phyloP scores from a whole-genome alignment of 257 asterid genomes.

The Jacaranda copaia region DNA sequence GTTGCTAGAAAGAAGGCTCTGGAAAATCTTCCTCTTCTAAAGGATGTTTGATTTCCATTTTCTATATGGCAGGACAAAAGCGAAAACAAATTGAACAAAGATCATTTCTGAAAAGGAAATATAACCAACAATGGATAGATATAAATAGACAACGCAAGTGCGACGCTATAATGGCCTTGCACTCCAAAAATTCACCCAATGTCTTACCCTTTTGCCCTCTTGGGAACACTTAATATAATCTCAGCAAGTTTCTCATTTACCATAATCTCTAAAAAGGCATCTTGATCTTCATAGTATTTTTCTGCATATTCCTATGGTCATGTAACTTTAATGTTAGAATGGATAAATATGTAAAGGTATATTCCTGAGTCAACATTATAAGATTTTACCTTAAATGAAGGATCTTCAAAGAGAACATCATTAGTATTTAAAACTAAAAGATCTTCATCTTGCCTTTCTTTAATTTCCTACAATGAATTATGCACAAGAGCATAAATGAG shows the following conservation, averaged over 20 bases:
- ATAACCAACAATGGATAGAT: neutral
- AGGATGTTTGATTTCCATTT: conserved; percentile 77
- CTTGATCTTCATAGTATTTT: conserved; percentile 91
- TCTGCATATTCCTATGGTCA: conserved; percentile 76
- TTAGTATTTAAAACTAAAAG: conserved; percentile 95
- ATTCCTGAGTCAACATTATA: neutral
- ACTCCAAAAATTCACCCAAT: no score
- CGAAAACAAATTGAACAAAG: conserved; percentile 20
- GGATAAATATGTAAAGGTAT: conserved; percentile 13
- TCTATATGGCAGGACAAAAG: conserved; percentile 40
- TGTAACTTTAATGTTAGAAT: conserved; percentile 27
- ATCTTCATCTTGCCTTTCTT: conserved; percentile 82
- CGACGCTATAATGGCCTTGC: no score
- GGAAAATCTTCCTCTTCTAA: conserved; percentile 52
- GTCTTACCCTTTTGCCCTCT: conserved; percentile 69
- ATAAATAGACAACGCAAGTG: conserved; percentile 12
- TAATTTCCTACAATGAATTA: conserved; percentile 70
- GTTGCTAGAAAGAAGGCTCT: conserved; percentile 62
- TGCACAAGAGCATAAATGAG: conserved; percentile 33
- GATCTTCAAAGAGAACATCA: conserved; percentile 92
- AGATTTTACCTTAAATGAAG: conserved; percentile 80
- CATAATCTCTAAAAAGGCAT: conserved; percentile 89
- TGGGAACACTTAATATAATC: conserved; percentile 73
- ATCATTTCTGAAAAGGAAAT: neutral
- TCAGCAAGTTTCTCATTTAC: conserved; percentile 72